Evolutionary conservation across 2,329 filamentous ascomycete genomes (phyloP).

Genomic region (Xylaria polymorpha): DNA sequence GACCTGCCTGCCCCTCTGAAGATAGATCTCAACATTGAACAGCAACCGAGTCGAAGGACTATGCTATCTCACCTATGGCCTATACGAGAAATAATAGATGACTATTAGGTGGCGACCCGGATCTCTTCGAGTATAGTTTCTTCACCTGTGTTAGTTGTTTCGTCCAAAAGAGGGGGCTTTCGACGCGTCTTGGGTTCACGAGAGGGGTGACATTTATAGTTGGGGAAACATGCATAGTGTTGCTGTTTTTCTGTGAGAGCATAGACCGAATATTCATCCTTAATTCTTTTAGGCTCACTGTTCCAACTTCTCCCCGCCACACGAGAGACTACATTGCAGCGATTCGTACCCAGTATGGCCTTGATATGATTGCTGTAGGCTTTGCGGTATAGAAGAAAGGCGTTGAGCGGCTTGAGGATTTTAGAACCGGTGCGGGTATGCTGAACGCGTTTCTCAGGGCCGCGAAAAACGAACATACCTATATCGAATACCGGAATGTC

Average conservation of each 20-base stretch:
- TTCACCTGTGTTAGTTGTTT: background rate
- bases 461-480: background rate
- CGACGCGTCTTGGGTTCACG: background rate
- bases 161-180: background rate
- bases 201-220: background rate
- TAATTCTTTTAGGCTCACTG: background rate
- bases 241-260: background rate
- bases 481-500: background rate
- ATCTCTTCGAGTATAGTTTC: background rate
- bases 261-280: background rate
- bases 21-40: no score
- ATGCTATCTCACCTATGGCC: background rate
- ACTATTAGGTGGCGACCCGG: background rate
- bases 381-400: constrained; percentile 31
- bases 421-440: background rate
- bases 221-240: background rate
- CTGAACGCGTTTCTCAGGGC: background rate
- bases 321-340: background rate
- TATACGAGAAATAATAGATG: background rate
- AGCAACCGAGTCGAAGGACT: background rate
- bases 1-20: background rate
- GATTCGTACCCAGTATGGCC: background rate
- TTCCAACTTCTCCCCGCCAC: background rate
- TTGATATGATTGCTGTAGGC: background rate
- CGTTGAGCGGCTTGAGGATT: constrained; percentile 14